A percentile compares a stretch with the other conserved stretches of the same genome.
phyloP scores from a whole-genome alignment of 108 stramenopile genomes.

The Pelagomonas calceolata region DNA sequence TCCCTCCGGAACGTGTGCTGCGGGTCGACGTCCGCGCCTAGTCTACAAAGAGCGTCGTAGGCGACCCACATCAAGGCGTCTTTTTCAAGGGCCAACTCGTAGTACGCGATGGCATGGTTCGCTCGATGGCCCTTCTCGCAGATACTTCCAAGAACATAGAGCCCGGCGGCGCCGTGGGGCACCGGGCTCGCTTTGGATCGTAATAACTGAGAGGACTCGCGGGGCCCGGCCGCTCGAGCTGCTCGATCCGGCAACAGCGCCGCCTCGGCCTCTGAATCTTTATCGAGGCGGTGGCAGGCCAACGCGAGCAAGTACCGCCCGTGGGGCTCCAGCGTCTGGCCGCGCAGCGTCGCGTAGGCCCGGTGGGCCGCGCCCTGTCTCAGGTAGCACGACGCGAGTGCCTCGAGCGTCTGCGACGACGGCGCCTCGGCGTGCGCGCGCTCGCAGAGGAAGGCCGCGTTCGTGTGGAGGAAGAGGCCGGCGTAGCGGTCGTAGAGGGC shows the following conservation, averaged over 20 bases:
- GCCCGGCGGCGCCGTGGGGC: slow-evolving; percentile 76
- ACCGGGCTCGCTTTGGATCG: slow-evolving; percentile 9
- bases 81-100: slow-evolving; percentile 55
- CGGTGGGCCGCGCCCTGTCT: neutral
- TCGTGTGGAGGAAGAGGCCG: neutral
- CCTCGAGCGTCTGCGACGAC: neutral
- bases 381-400: neutral
- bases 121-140: slow-evolving; percentile 61
- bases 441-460: slow-evolving; percentile 1
- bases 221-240: neutral
- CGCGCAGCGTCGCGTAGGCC: neutral
- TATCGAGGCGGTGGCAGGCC: slow-evolving; percentile 51
- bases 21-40: slow-evolving; percentile 37
- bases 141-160: slow-evolving; percentile 63
- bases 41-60: slow-evolving; percentile 63
- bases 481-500: neutral
- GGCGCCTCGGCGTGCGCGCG: neutral
- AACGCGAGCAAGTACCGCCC: slow-evolving; percentile 54
- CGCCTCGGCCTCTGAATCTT: slow-evolving; percentile 62
- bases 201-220: neutral
- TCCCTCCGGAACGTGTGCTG: neutral
- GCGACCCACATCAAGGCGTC: slow-evolving; percentile 75
- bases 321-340: neutral
- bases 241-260: slow-evolving; percentile 34
- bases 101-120: slow-evolving; percentile 61